Evolutionary conservation across 805 yeast species (phyloP), one percentile per base, ranked within the genome.

Genomic region (Candida maltosa): DNA sequence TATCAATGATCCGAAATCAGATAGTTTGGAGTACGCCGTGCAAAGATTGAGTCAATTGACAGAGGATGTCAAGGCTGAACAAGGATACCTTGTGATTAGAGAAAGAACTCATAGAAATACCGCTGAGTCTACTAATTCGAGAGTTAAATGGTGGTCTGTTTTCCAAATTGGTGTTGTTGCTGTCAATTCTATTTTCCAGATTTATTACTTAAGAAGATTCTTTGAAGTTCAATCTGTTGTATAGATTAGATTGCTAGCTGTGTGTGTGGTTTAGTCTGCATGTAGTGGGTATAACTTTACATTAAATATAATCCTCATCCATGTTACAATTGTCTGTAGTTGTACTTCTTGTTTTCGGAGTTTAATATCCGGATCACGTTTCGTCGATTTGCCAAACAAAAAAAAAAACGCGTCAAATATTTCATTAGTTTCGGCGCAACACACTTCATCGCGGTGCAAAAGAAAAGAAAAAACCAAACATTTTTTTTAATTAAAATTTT

Each of bases 91-190:
- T 50, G 94, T 89, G 31, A 88, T 91, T 42, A 81, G 98, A 65
- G 98, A 91, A 66, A 83, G 97, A 69, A 85, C 94, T 11, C 98
- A 91, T 62, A 84, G 98, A 76, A 93, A 91, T 67, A 91, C 98
- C 7, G 97, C 98, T 5, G 98, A 91, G 66, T 85, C 95, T 16
- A 91, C 98, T 30, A 91, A 91, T 63, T 83, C 93, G 37, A 80
- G 98, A 53, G 97, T 91, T 46, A 91, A 91, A 64, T 93, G 95
- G 87, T 91, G 98, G 98, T 86, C 96, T 18, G 73, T 87, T 21
- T 83, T 89, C 73, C 98, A 91, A 69, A 70, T 93, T 45, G 51
- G 80, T 34, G 89, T 93, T 37, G 97, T 91, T 30, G 83, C 83
- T 12, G 76, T 74, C 42, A 93, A 88, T 69, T 86, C 96, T 18